Base-by-base conservation (phyloP, 108 stramenopile species). In the Cyclotella kingstonii region DNA sequence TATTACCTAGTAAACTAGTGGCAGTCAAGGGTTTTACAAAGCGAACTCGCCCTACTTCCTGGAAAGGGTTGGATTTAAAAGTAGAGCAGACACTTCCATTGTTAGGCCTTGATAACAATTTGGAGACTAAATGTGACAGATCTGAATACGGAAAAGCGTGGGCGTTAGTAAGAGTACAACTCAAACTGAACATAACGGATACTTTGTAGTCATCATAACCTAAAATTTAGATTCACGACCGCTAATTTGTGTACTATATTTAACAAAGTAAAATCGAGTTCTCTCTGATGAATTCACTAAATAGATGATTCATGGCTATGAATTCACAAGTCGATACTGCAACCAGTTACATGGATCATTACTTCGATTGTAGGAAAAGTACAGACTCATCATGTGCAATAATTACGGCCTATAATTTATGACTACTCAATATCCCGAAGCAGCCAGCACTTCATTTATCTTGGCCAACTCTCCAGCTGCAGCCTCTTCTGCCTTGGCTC, bases 401-500 rank as follows among this genome's bases (percentile, higher is more conserved):
- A n/a, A n/a, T n/a, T n/a, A n/a, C n/a, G n/a, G n/a, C n/a, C n/a
- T n/a, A n/a, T 31, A 34, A n/a, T 60, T 34, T 29, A 22, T 42
- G 15, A 25, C 6, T 43, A 45, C 75, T 74, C 90, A 95, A 67
- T 88, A 91, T 60, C 93, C 93, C 59, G 77, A 38, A 40, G 86
- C 88, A 31, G 84, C 78, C 42, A 95, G 89, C 53, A 90, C 85
- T 54, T 84, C 85, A 52, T 90, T 86, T 40, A 95, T 85, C 84
- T 90, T 86, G 27, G 86, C 79, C 30, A 95, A 70, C 35, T 95
- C 90, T 14, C 76, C 76, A 30, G 83, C 82, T 54, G 76, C 75
- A 22, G 86, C 94, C 60, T 64, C 81, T 43, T 80, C 81, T 3
- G 94, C 94, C 81, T 93, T 88, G 54, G 66, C 76, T 56, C 78